Evolutionary conservation across 2,329 filamentous ascomycete species (phyloP), one percentile per base, ranked within the genome.

Genomic region (Hymenoscyphus fructigenus): DNA sequence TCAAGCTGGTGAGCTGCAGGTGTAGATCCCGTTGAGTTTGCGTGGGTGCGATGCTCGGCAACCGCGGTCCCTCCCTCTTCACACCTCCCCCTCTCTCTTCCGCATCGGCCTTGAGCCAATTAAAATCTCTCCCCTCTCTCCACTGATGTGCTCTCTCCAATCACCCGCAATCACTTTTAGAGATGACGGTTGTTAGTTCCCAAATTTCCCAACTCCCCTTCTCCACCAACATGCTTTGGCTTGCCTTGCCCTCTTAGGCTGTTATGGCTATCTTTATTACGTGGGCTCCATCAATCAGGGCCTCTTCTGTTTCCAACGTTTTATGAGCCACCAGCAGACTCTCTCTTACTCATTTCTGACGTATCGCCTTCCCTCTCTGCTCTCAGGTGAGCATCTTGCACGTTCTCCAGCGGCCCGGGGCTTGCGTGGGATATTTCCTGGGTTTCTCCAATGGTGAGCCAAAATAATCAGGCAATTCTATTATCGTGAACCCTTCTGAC

Each of bases 251-350:
- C 57, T 41, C 34, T 60, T 56, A 26, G 55, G 44, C 38, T 63
- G 44, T 65, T 57, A 65, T 61, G 64, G 60, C 36, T 66, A 63
- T 68, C 64, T 41, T 58, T 28, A 66, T 65, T 56, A 34, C 17
- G 38, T 62, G 61, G 62, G 53, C 60, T 36, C 64, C 36, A 41
- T 50, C 44, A 26, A 50, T 50, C 20, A 50, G 44, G 10, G 10
- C n/a, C 20, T 5, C 20, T 23, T 12, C 20, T 23, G 44, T 50
- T 23, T 50, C 10, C n/a, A 23, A 20, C 4, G n/a, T n/a, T 12
- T 50, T 12, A 50, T 23, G n/a, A 50, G 44, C 44, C n/a, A 50
- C 44, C 5, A 20, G 23, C 57, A 59, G 15, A 59, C 10, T 38
- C 32, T 59, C 57, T 23, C 17, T 34, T 23, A 7, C 7, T 34